Base-by-base conservation (phyloP, 768 basidiomycete genomes). In the Agaricus sinodeliciosus region DNA sequence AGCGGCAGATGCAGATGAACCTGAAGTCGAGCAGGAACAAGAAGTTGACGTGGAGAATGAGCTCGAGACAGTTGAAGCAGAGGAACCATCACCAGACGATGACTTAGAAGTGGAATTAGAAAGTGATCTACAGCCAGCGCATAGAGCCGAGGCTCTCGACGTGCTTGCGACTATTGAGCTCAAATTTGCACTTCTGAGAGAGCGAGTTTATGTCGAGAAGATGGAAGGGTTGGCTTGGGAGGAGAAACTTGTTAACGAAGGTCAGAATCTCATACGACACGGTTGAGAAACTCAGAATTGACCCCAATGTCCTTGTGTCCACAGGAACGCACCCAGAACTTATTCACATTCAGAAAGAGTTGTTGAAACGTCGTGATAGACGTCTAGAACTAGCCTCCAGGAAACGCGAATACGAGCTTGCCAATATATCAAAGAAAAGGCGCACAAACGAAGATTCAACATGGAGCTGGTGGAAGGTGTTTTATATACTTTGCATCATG, bases 391-490 rank as follows among this genome's bases (percentile, higher is more conserved):
- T 96, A 1, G 90, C 94, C 1, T 75, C 81, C n/a, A 76, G 78
- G 28, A 84, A 90, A 63, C 81, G 86, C 45, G 70, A 76, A 9
- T 84, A 83, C 49, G 87, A 92, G 47, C 71, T 85, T 11, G 75
- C 73, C 3, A 83, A 82, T 59, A 76, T 82, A 3, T 71, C 70
- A 36, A 83, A 79, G 57, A 79, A 82, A 57, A 72, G 85, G 25
- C 79, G 77, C 50, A 73, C 81, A 4, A 87, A 93, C 49, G 90
- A 93, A 57, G 71, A 79, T 31, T 80, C 80, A 11, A 82, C 87
- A 27, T 95, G 94, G 93, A 84, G 84, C 56, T 88, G 85, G 79
- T 97, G 95, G 95, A 85, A 85, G 73, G 91, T 90, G 74, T 67
- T 47, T 41, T 53, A 34, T 48, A 41, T 55, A 34, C 8, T 39